phyloP scores from a whole-genome alignment of 495 filamentous ascomycete genomes.

The Usnea hakonensis region DNA sequence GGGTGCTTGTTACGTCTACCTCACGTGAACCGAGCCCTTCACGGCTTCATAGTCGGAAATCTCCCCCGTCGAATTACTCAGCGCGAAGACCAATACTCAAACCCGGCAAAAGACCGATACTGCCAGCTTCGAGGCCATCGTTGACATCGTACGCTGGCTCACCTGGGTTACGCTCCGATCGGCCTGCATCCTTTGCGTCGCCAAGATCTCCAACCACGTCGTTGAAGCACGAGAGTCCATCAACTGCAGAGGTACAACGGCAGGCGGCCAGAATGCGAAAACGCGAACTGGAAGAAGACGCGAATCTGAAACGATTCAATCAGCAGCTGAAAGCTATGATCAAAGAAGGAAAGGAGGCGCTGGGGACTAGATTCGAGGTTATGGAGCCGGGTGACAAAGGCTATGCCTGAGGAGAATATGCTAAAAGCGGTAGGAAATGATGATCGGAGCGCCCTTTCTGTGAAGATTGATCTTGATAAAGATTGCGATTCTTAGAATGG shows the following conservation, averaged over 20 bases:
- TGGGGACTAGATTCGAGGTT: constrained; percentile 73
- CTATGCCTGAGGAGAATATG: constrained; percentile 14
- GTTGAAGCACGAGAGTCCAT: constrained; percentile 35
- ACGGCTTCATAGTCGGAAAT: constrained; percentile 22
- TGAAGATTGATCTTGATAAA: background rate
- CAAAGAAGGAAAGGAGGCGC: constrained; percentile 73
- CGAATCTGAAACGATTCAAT: constrained; percentile 69
- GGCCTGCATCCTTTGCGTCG: constrained; percentile 48
- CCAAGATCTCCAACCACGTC: constrained; percentile 35
- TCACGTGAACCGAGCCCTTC: constrained; percentile 25
- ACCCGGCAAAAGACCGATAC: constrained; percentile 27
- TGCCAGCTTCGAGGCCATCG: constrained; percentile 29
- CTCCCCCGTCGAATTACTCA: constrained; percentile 20
- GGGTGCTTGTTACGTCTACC: constrained; percentile 58
- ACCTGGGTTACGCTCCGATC: constrained; percentile 31
- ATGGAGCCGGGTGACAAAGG: constrained; percentile 37
- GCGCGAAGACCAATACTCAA: constrained; percentile 22
- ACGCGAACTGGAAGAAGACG: constrained; percentile 71
- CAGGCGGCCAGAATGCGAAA: constrained; percentile 57
- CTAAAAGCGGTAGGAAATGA: background rate
- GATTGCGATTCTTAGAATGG: background rate
- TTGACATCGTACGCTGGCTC: constrained; percentile 43
- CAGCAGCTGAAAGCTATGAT: constrained; percentile 77
- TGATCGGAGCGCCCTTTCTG: background rate
- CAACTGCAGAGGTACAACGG: constrained; percentile 55